Evolutionary conservation across 2,329 filamentous ascomycete species (phyloP), one percentile per base, ranked within the genome.

Genomic region (Leptodontidium sp.): DNA sequence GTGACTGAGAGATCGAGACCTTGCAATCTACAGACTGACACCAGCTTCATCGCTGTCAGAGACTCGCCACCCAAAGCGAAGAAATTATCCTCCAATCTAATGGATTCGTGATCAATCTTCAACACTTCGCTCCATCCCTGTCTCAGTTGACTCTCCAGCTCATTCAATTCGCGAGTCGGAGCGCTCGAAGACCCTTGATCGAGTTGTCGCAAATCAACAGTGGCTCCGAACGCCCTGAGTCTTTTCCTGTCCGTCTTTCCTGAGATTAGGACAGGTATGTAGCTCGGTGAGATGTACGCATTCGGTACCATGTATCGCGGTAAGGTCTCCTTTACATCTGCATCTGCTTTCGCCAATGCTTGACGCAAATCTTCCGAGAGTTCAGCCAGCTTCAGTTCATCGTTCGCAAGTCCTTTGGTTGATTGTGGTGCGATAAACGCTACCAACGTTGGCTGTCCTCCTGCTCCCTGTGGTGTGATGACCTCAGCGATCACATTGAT

Each of bases 21-120:
- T 43, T 68, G 66, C 8, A 67, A 68, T 52, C 74, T 65, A 32
- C 73, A 72, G n/a, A 53, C 78, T 21, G 84, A 81, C 0, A 87
- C 84, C 4, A 87, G 71, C 62, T 82, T 84, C 77, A 82, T 83
- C 1, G 79, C 79, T 9, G 71, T 64, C 0, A 81, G 69, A 1
- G 78, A 80, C 63, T 80, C 79, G 11, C 80, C 80, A 26, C 79
- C 79, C 0, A 81, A 70, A 7, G 70, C 70, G 68, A 81, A 81
- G 75, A 84, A 84, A 69, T 78, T 82, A 55, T 80, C 79, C 32
- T 70, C 64, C 24, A 58, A 52, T 29, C 50, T 59, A 40, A 75
- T 73, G 1, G 68, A 68, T 29, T 69, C 64, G 38, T 59, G 47
- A 7, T 70, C 61, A 5, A 75, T 66, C 45, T 71, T 69, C 21